phyloP scores from a whole-genome alignment of 148 eudicot genomes.

The Camellia sinensis region DNA sequence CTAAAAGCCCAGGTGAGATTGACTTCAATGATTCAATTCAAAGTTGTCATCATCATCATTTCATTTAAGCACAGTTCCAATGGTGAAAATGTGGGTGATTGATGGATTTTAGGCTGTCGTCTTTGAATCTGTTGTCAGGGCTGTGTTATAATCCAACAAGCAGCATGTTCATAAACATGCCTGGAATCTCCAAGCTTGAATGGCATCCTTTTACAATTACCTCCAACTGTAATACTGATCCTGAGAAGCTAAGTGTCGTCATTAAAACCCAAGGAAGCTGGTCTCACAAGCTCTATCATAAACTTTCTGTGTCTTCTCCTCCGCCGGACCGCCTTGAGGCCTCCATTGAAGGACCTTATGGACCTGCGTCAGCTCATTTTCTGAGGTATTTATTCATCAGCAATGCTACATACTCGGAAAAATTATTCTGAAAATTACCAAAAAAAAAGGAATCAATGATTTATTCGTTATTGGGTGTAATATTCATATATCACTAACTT shows the following conservation, averaged over 20 bases:
- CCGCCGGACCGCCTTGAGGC: conserved; percentile 43
- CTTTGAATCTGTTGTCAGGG: conserved; percentile 22
- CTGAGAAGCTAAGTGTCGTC: conserved; percentile 55
- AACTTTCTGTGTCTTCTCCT: conserved; percentile 32
- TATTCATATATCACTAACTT: too few relatives aligned
- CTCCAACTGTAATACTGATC: conserved; percentile 53
- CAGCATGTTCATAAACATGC: conserved; percentile 52
- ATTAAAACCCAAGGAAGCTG: conserved; percentile 68
- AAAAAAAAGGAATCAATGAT: too few relatives aligned
- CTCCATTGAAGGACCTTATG: conserved; percentile 80
- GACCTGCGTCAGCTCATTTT: conserved; percentile 52
- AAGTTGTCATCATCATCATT: background rate
- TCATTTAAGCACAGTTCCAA: background rate
- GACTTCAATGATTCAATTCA: background rate
- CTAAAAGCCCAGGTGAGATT: conserved; percentile 43
- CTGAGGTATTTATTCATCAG: conserved; percentile 34
- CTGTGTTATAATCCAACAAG: conserved; percentile 64
- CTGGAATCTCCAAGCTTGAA: conserved; percentile 61
- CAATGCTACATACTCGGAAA: too few relatives aligned
- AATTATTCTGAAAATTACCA: too few relatives aligned
- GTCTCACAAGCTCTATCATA: conserved; percentile 43
- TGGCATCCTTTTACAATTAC: conserved; percentile 81
- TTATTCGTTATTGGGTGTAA: too few relatives aligned
- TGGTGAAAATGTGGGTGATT: too few relatives aligned
- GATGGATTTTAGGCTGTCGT: background rate